Base-by-base conservation (phyloP, 179 eudicot genomes). In the Silene vulgaris region DNA sequence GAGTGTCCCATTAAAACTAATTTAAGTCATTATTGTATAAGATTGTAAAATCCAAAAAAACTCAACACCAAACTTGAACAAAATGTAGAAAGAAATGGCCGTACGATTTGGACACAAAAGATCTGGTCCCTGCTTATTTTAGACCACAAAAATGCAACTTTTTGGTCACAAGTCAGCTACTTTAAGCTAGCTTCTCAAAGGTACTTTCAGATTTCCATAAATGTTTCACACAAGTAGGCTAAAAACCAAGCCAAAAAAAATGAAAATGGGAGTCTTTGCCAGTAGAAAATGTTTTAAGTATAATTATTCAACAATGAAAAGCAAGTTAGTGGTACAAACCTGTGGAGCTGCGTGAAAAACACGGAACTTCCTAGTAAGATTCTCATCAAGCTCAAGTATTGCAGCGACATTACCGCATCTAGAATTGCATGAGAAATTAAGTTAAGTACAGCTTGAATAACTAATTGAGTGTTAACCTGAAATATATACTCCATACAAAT, bases 361-460 rank as follows among this genome's bases (percentile, higher is more conserved):
- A 70, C 90, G 97, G 63, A 96, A 93, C 79, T 86, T 43, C 77
- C 86, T 86, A 62, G 87, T 82, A 30, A 96, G 97, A 87, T 89
- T 88, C 84, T 91, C 99, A 76, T 91, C 93, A 75, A 96, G 89
- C 88, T 93, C 92, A 75, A 96, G 99, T 80, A 96, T 96, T 40
- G 97, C 97, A 81, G 99, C 99, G 40, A 96, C 92, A 77, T 96
- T 96, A 54, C 99, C 99, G 69, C 99, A 96, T 85, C 99, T 96
- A 84, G 75, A 84, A 75, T 64, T 76, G 43, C 76, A 63, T 65
- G 29, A 30, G 17, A 66, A 35, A 65, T 13, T 9, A 21, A 74
- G 48, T 72, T 29, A 66, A 65, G 40, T 17, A 67, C 43, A 40
- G 26, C 54, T 19, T 19, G 37, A 23, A 8, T 52, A 50, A 21